These are phyloP conservation scores for Malus sieversii DNA, from an alignment of 306 rosid genomes.

Conservation along the genomic window DNA sequence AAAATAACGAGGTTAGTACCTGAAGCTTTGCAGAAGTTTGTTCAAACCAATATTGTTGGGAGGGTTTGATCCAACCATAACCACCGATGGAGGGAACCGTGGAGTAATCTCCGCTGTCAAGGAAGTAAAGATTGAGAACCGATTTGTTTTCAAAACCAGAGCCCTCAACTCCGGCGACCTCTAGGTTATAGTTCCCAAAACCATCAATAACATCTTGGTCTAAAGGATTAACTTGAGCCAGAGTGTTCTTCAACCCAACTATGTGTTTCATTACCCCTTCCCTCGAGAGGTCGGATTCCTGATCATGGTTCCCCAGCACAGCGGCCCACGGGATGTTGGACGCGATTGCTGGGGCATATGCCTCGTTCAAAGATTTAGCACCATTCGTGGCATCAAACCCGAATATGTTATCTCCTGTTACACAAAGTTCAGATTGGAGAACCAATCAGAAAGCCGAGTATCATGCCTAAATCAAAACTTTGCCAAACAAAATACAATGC, in stretches of 20 bases:
- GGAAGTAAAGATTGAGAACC: constrained; percentile 76
- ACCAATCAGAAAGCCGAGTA: neutral
- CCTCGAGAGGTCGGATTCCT: constrained; percentile 76
- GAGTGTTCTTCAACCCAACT: constrained; percentile 65
- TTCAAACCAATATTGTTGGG: constrained; percentile 88
- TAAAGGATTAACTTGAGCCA: constrained; percentile 59
- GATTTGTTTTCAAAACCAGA: constrained; percentile 74
- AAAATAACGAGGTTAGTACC: constrained; percentile 35
- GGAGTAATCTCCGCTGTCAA: constrained; percentile 92
- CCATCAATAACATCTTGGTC: constrained; percentile 58
- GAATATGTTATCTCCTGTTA: constrained; percentile 73
- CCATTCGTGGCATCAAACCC: constrained; percentile 59
- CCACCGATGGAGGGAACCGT: constrained; percentile 51
- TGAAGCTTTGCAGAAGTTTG: constrained; percentile 51
- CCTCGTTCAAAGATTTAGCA: constrained; percentile 65
- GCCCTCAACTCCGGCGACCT: constrained; percentile 60
- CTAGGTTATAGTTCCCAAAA: constrained; percentile 86
- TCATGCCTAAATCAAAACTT: neutral
- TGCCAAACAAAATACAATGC: neutral
- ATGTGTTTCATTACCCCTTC: constrained; percentile 82
- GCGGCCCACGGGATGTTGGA: constrained; percentile 93
- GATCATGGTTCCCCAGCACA: constrained; percentile 93
- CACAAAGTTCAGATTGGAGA: neutral
- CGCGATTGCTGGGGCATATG: constrained; percentile 80
- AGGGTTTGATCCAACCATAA: constrained; percentile 92